Base-by-base conservation (phyloP, 1,284 basidiomycete species). In the Rugosomyces carneus region DNA sequence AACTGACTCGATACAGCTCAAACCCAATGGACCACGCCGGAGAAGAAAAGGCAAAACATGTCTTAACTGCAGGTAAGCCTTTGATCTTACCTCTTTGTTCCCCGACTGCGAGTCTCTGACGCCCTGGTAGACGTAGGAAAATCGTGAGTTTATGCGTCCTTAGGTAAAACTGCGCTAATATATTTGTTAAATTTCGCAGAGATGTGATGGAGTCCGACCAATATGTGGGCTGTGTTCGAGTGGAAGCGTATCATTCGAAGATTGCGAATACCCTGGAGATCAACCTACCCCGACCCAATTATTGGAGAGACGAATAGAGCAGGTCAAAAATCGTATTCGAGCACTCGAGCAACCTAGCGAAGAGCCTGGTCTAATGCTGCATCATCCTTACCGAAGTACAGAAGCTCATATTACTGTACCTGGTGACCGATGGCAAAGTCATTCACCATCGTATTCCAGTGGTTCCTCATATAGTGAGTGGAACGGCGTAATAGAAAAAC, bases 21-120 rank as follows among this genome's bases (percentile, higher is more conserved):
- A n/a, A n/a, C n/a, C n/a, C n/a, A 26, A 8, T 35, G 37, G 31
- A 3, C 31, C 38, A 23, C 44, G 37, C 15, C 37, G 42, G 8
- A 29, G 47, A 37, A 49, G 44, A 39, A 49, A 46, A 31, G 51
- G 51, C 9, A 34, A 48, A 20, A 51, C 50, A 13, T 51, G 50
- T 31, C 44, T 51, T 5, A 51, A 51, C 27, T 51, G 50, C 46
- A 48, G 50, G 50, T 48, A 18, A 27, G 46, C 36, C 23, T 3
- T 18, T 26, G 5, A 10, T 5, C 29, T n/a, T 8, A 32, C 24
- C 15, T 19, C 13, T 36, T 16, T 16, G 15, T 37, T 19, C 35
- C 13, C 16, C 16, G n/a, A 29, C n/a, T n/a, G 15, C 16, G 15
- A 3, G 3, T 15, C n/a, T 26, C 19, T 13, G 2, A 31, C 13